Conservation (phyloP, 495 filamentous ascomycete genomes). For the Aspergillus coremiiformis region DNA sequence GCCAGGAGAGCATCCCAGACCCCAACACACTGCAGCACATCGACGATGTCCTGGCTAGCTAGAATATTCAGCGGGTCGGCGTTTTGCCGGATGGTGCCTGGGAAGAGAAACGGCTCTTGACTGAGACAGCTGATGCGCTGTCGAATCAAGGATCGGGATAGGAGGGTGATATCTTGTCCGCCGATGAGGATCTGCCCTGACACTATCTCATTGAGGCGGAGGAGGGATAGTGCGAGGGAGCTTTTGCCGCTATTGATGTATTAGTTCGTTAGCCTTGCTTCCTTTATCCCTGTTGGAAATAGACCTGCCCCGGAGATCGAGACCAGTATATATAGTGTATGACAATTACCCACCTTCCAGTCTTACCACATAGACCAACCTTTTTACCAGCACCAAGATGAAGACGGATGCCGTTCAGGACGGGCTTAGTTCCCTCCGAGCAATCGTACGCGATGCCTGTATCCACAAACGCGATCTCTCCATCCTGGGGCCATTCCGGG, state of each 20-base stretch:
- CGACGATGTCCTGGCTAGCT: constrained; percentile 26
- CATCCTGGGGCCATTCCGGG: constrained; percentile 62
- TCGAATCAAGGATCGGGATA: constrained; percentile 42
- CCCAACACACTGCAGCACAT: constrained; percentile 35
- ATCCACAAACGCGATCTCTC: constrained; percentile 66
- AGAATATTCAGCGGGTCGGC: constrained; percentile 37
- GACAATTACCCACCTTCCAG: constrained; percentile 21
- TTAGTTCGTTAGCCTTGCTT: background rate
- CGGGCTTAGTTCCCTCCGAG: constrained; percentile 51
- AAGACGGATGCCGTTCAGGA: constrained; percentile 38
- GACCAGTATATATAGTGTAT: background rate
- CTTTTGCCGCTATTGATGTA: constrained; percentile 47
- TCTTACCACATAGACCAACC: constrained; percentile 38
- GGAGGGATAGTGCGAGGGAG: constrained; percentile 50
- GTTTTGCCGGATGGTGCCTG: constrained; percentile 49
- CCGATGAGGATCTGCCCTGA: constrained; percentile 49
- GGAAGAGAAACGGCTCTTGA: constrained; percentile 55
- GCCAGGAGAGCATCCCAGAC: constrained; percentile 10
- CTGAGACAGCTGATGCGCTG: constrained; percentile 48
- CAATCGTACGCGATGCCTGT: constrained; percentile 54
- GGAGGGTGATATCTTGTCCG: constrained; percentile 39
- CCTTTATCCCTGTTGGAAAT: background rate
- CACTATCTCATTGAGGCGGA: constrained; percentile 44
- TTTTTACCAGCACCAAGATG: constrained; percentile 44
- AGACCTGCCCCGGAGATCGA: background rate